Percentiles rank a stretch among this genome's conserved stretches.
Conservation (phyloP, 1,139 yeast genomes). For the Tardiomyces digboiensis region DNA sequence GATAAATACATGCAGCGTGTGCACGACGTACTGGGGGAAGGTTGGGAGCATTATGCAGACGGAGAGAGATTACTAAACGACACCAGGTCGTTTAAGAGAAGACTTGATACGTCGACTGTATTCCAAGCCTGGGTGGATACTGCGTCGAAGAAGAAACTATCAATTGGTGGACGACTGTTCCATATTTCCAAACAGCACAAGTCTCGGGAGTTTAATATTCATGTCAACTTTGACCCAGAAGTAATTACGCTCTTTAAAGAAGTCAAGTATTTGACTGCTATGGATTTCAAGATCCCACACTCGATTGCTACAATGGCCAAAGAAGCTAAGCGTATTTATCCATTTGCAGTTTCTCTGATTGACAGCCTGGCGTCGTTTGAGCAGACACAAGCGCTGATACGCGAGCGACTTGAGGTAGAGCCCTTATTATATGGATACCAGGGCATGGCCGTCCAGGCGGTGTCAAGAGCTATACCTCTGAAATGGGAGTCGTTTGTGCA, state of each 20-base stretch:
- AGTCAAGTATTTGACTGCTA: slow-evolving; percentile 39
- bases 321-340: slow-evolving; percentile 42
- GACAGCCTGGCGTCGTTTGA: slow-evolving; percentile 38
- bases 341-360: slow-evolving; percentile 45
- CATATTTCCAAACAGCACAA: background rate
- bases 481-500: slow-evolving; percentile 46
- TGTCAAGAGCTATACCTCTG: slow-evolving; percentile 28
- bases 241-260: slow-evolving; percentile 42
- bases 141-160: background rate
- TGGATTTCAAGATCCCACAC: slow-evolving; percentile 56
- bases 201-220: slow-evolving; percentile 15
- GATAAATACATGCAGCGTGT: slow-evolving; percentile 33
- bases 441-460: slow-evolving; percentile 23
- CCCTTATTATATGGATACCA: slow-evolving; percentile 36
- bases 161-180: slow-evolving; percentile 32
- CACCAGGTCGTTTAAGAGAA: slow-evolving; percentile 35
- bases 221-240: slow-evolving; percentile 42
- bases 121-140: slow-evolving; percentile 12
- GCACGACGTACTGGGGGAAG: slow-evolving; percentile 51
- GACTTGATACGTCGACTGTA: slow-evolving; percentile 33
- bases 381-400: slow-evolving; percentile 16
- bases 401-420: slow-evolving; percentile 31
- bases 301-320: slow-evolving; percentile 34
- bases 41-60: slow-evolving; percentile 68
- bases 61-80: slow-evolving; percentile 56